Evolutionary conservation across 139 green algal genomes (phyloP).

Genomic region (Mesostigma viride): DNA sequence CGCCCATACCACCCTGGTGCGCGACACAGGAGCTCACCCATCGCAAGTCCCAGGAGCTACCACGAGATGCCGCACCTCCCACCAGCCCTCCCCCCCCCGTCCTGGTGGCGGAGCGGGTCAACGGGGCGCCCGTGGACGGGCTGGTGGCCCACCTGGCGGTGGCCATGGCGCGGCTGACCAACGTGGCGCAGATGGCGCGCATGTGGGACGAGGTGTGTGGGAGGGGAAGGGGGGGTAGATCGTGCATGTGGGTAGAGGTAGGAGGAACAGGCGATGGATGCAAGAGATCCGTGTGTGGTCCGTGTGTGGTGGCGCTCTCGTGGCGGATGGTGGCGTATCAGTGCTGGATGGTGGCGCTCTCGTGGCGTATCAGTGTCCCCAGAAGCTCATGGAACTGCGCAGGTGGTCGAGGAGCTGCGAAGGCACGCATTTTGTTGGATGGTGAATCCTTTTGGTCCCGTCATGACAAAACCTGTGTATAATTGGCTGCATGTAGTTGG

Average conservation of each 20-base stretch:
- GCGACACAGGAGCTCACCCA: no score
- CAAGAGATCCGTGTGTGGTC: no score
- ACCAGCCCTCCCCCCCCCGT: no score
- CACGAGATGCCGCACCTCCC: no score
- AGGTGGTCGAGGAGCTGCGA: not conserved
- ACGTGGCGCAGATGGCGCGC: slow-evolving; percentile 24
- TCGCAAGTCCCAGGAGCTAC: no score
- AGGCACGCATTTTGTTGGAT: no score
- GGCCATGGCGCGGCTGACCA: slow-evolving; percentile 26
- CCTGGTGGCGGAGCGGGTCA: slow-evolving; percentile 19
- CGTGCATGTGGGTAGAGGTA: not conserved
- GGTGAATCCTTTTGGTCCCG: no score
- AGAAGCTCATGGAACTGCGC: not conserved
- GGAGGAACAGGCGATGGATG: not conserved
- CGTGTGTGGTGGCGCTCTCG: no score
- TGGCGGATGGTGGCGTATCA: no score
- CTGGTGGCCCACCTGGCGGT: slow-evolving; percentile 33
- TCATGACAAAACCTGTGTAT: no score
- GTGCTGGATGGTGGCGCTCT: not conserved
- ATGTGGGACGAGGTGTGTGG: slow-evolving; percentile 24
- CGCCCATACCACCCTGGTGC: no score
- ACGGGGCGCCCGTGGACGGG: slow-evolving; percentile 19
- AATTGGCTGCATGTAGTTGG: no score
- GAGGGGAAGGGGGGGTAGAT: not conserved
- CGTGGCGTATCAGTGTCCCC: not conserved